A percentile compares a stretch with the other conserved stretches of the same genome.
phyloP scores from a whole-genome alignment of 331 rosid species.

The Pyracantha coccinea region DNA sequence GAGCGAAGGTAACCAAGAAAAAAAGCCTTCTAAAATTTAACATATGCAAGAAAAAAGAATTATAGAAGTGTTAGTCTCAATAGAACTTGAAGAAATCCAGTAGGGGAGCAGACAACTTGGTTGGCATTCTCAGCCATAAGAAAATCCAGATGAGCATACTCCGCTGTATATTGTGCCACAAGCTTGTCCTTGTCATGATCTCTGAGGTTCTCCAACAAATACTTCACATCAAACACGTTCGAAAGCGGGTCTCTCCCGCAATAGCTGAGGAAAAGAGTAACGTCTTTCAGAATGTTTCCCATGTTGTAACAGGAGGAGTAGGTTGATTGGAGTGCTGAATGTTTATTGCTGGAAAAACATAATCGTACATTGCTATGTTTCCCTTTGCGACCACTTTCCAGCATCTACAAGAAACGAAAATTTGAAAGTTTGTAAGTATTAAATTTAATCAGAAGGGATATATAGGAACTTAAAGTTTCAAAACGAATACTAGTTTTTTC shows the following conservation, averaged over 20 bases:
- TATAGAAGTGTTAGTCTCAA: slow-evolving; percentile 11
- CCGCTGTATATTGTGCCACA: slow-evolving; percentile 58
- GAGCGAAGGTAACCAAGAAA: too few relatives aligned
- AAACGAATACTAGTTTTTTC: not conserved
- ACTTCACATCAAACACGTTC: slow-evolving; percentile 56
- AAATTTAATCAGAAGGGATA: not conserved
- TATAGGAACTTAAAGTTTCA: too few relatives aligned
- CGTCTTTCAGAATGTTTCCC: slow-evolving; percentile 51
- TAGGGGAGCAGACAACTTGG: slow-evolving; percentile 48
- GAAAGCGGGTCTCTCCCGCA: slow-evolving; percentile 77
- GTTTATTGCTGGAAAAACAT: slow-evolving; percentile 30
- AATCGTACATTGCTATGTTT: slow-evolving; percentile 57
- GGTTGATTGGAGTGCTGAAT: slow-evolving; percentile 46
- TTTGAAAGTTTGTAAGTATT: not conserved
- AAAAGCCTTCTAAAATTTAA: too few relatives aligned
- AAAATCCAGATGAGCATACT: slow-evolving; percentile 80
- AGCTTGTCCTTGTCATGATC: slow-evolving; percentile 60
- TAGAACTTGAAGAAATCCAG: slow-evolving; percentile 56
- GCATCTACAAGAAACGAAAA: not conserved
- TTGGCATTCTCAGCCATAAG: slow-evolving; percentile 69
- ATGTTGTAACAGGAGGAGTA: slow-evolving; percentile 63
- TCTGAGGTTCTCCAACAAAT: slow-evolving; percentile 36
- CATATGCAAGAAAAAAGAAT: too few relatives aligned
- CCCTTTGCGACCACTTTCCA: slow-evolving; percentile 65
- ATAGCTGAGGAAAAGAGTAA: slow-evolving; percentile 58